phyloP scores from a whole-genome alignment of 805 yeast species.

The Saturnispora quitensis region DNA sequence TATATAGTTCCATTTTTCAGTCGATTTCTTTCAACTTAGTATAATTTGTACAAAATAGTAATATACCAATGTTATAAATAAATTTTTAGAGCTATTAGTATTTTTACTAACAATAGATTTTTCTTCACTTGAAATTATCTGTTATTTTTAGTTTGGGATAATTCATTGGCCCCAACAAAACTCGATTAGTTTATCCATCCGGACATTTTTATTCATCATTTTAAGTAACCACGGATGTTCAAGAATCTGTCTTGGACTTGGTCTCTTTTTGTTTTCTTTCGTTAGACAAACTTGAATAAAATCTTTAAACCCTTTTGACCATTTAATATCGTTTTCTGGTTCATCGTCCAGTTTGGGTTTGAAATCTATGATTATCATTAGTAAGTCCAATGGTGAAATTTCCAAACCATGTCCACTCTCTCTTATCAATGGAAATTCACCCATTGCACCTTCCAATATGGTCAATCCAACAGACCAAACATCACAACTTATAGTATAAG shows the following conservation, averaged over 20 bases:
- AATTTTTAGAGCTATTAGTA: neutral
- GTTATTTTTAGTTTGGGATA: neutral
- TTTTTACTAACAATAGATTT: too few species aligned
- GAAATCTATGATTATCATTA: slow-evolving; percentile 71
- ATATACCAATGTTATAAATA: neutral
- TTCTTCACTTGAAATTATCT: neutral
- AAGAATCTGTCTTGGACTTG: slow-evolving; percentile 89
- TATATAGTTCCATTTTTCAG: neutral
- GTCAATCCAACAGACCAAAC: slow-evolving; percentile 96
- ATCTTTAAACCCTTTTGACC: slow-evolving; percentile 79
- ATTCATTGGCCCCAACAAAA: slow-evolving; percentile 51
- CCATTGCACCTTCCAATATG: slow-evolving; percentile 83
- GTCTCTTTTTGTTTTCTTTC: slow-evolving; percentile 71
- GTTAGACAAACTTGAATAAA: slow-evolving; percentile 74
- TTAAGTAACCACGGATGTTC: slow-evolving; percentile 88
- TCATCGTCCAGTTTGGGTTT: slow-evolving; percentile 76
- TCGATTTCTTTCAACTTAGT: neutral
- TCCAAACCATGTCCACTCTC: slow-evolving; percentile 30
- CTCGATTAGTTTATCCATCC: slow-evolving; percentile 78
- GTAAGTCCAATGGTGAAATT: slow-evolving; percentile 72
- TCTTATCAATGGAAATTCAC: slow-evolving; percentile 70
- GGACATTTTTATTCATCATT: slow-evolving; percentile 60
- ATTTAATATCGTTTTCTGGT: slow-evolving; percentile 60
- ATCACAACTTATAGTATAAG: slow-evolving; percentile 90
- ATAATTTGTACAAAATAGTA: neutral